Evolutionary conservation across 352 stramenopile genomes (phyloP), one percentile per base, ranked within the genome.

Genomic region (Phytopythium chamaehyphon): DNA sequence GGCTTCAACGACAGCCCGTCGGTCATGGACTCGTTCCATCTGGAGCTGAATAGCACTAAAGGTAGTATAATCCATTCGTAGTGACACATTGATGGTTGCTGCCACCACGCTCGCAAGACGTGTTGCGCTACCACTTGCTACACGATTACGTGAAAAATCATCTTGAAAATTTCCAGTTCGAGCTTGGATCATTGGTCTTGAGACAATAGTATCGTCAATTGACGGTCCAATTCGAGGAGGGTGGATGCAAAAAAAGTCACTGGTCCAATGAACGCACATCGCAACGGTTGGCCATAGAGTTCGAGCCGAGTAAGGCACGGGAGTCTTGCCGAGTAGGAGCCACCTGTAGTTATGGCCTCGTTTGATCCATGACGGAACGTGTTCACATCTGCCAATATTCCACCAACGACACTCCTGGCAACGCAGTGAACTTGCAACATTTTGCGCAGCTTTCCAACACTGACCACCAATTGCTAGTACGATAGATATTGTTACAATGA

Each of bases 221-320:
- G 39, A 45, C 7, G 39, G 39, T 6, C 39, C 39, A 23, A 45
- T 18, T 12, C 39, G 39, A 9, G 38, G 15, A n/a, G 38, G 38
- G 38, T 21, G 56, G 22, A 70, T 59, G 43, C 59, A 71, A 33
- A 57, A 74, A 24, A 65, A 74, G 38, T 71, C 61, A 11, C 58
- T 68, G 2, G 57, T 65, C 65, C 65, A 70, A 33, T 68, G 55
- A 3, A 68, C 61, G 7, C 54, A 68, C 47, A 73, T 59, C 8
- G 57, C 60, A n/a, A 57, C 43, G 0, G 38, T 58, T 14, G 61
- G 55, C 54, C 64, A 71, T 12, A 73, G 43, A 28, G 58, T 37
- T 10, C 55, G 57, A 38, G 65, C 65, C n/a, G 65, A 70, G 48
- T 70, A 73, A 2, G 57, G 49, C 9, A 71, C 61, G 11, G 61